Percentiles rank a stretch among this genome's conserved stretches.
These are phyloP conservation scores for Marchantia paleacea DNA, from an alignment of 225 moss, liverwort and hornwort genomes.

Conservation along the genomic window DNA sequence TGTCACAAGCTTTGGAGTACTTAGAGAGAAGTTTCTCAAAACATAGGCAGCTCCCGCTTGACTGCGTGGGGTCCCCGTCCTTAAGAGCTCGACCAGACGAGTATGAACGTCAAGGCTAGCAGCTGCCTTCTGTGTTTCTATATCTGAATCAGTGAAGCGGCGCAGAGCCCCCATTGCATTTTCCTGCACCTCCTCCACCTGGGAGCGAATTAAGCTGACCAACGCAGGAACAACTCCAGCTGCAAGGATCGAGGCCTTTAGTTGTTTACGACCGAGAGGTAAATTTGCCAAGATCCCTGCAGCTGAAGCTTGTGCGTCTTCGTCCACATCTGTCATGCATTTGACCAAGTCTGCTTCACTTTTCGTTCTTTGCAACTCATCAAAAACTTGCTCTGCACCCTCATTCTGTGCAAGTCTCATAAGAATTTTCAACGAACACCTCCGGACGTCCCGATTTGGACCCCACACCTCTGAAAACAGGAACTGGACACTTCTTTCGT, in stretches of 20 bases:
- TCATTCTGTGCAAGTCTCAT: constrained; percentile 26
- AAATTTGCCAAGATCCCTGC: constrained; percentile 27
- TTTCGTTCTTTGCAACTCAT: constrained; percentile 23
- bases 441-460: constrained; percentile 15
- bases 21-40: constrained; percentile 30
- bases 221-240: constrained; percentile 30
- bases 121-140: constrained; percentile 23
- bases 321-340: constrained; percentile 23
- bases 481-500: constrained; percentile 15
- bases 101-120: constrained; percentile 30
- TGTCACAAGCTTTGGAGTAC: constrained; percentile 19
- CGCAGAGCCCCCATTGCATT: constrained; percentile 29
- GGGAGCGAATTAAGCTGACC: constrained; percentile 10
- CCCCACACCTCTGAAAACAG: constrained; percentile 21
- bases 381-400: constrained; percentile 25
- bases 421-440: constrained; percentile 25
- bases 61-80: constrained; percentile 15
- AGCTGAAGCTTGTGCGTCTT: constrained; percentile 31
- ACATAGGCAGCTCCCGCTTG: constrained; percentile 34
- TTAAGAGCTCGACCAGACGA: constrained; percentile 26
- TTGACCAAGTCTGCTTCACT: constrained; percentile 24
- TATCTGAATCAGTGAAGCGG: constrained; percentile 35
- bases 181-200: constrained; percentile 31
- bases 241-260: constrained; percentile 26
- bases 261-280: constrained; percentile 3